Evolutionary conservation across 768 basidiomycete species (phyloP).

Genomic region (Royoungia palumana): DNA sequence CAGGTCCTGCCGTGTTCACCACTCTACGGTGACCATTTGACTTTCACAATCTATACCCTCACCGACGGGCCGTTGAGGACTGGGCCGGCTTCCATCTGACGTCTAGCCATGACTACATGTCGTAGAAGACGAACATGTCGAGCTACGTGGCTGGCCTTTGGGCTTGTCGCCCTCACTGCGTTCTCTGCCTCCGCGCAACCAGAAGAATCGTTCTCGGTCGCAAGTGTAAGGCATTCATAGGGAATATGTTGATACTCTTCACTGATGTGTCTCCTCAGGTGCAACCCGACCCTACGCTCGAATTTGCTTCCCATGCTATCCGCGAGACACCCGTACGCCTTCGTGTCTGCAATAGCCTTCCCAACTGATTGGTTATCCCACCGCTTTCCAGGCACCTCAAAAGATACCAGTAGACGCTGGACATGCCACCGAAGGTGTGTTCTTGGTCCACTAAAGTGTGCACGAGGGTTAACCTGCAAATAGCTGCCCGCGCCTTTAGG

Average conservation of each 20-base stretch:
- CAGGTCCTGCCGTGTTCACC: neutral
- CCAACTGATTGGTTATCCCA: neutral
- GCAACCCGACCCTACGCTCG: slow-evolving; percentile 11
- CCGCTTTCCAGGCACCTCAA: slow-evolving; percentile 12
- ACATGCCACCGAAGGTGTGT: slow-evolving; percentile 51
- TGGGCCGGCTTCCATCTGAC: neutral
- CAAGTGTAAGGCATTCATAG: slow-evolving; percentile 13
- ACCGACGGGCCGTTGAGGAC: neutral
- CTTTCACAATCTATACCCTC: neutral
- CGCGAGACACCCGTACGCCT: slow-evolving; percentile 16
- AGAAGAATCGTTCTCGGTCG: slow-evolving; percentile 11
- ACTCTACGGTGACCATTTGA: neutral
- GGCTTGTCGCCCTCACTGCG: slow-evolving; percentile 49
- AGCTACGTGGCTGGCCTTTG: slow-evolving; percentile 60
- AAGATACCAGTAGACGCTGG: slow-evolving; percentile 31
- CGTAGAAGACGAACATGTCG: slow-evolving; percentile 32
- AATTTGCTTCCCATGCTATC: slow-evolving; percentile 1
- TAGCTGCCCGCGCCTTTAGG: slow-evolving; percentile 73
- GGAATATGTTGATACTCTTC: neutral
- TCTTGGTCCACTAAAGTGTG: neutral
- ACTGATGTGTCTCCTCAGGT: slow-evolving; percentile 7
- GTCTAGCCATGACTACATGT: slow-evolving; percentile 18
- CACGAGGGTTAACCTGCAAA: slow-evolving; percentile 1
- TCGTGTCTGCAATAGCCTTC: neutral
- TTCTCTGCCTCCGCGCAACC: slow-evolving; percentile 43